Evolutionary conservation across 1,284 basidiomycete species (phyloP), one percentile per base, ranked within the genome.

Genomic region (Lignosus rhinocerotis): DNA sequence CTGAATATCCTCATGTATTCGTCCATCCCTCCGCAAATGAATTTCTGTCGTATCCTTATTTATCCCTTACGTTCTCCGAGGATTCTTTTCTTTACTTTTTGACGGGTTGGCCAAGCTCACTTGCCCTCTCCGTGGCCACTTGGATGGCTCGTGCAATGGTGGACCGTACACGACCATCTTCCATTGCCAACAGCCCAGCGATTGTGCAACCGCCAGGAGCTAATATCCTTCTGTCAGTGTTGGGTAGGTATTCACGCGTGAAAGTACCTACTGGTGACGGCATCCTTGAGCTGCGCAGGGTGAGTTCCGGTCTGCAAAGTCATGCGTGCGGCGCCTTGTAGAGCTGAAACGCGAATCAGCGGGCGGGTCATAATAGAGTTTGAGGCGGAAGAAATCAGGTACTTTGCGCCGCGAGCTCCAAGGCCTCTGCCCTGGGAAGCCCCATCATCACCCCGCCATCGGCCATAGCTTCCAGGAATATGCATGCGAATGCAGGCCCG

Each of bases 361-460:
- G 31, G 9, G 46, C 25, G 25, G 25, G 4, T 25, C 25, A 31
- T 6, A 11, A 10, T 19, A 44, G 14, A n/a, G 16, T 19, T 17
- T 6, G 42, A 19, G 14, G 5, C 36, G 36, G 36, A 32, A 2
- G 31, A 9, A 25, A 11, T 25, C 21, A 76, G 87, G 70, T 73
- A 96, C 95, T 96, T 76, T 99, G 97, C 50, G 96, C 90, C 46
- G 97, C 96, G 53, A 99, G 77, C 72, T 99, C 97, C 39, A 98
- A 75, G 5, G 97, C 96, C 74, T 98, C 96, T 0, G 88, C 84
- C 60, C 97, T 82, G 2, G 97, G 97, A 47, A 99, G 78, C 31
- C 97, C 97, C 97, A 99, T 99, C 97, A 99, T 99, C 44, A 99
- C 97, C 33, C 94, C 97, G 34, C 97, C 97, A 74, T 99, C 97